Percentiles rank a stretch among this genome's conserved stretches.
Conservation (phyloP, 2,329 filamentous ascomycete species). For the Biscogniauxia marginata region DNA sequence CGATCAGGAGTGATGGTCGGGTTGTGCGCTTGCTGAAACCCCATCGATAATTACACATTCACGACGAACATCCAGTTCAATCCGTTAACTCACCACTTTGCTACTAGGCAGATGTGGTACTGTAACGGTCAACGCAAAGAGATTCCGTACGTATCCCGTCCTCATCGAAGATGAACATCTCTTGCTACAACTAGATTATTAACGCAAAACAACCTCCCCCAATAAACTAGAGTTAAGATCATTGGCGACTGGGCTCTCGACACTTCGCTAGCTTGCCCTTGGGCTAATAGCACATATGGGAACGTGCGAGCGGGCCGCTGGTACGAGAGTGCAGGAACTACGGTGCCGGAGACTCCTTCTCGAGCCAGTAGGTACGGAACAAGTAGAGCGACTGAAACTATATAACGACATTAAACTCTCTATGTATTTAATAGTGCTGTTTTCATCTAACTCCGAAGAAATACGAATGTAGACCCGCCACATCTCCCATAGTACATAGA, state of each 20-base stretch:
- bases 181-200: not conserved
- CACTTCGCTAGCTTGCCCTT: slow-evolving; percentile 13
- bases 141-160: slow-evolving; percentile 7
- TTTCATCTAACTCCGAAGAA: too few species aligned
- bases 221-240: slow-evolving; percentile 14
- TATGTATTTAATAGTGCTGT: too few species aligned
- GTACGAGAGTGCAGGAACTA: slow-evolving; percentile 12
- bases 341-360: too few species aligned
- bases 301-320: slow-evolving; percentile 11
- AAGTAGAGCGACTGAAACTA: too few species aligned
- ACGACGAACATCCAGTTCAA: slow-evolving; percentile 11
- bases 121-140: slow-evolving; percentile 13
- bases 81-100: slow-evolving; percentile 11
- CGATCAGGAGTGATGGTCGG: slow-evolving; percentile 12
- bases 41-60: slow-evolving; percentile 10
- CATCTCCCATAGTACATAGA: too few species aligned
- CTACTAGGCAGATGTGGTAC: slow-evolving; percentile 16
- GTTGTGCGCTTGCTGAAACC: slow-evolving; percentile 6
- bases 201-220: not conserved
- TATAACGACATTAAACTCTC: too few species aligned
- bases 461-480: too few species aligned
- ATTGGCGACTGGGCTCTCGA: slow-evolving; percentile 5
- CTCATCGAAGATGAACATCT: not conserved
- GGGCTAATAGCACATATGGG: slow-evolving; percentile 12
- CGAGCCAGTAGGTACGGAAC: too few species aligned